A percentile compares a stretch with the other conserved stretches of the same genome.
phyloP scores from a whole-genome alignment of 345 rosid species.

The Pugionium dolabratum region DNA sequence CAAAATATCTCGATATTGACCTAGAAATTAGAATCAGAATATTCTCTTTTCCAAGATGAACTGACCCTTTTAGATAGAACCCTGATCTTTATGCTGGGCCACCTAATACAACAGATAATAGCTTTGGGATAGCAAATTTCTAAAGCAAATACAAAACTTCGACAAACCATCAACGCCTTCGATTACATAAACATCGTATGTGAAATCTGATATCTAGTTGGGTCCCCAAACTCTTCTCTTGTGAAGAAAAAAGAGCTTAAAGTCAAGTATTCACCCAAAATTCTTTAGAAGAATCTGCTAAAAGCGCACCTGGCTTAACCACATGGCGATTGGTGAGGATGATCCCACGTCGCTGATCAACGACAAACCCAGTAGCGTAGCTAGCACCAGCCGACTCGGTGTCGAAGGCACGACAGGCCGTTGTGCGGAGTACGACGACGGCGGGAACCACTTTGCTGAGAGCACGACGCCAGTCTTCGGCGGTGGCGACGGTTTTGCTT shows the following conservation, averaged over 20 bases:
- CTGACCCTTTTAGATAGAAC: background rate
- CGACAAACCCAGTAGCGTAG: conserved; percentile 87
- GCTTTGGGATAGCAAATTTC: conserved; percentile 18
- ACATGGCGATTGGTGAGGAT: conserved; percentile 98
- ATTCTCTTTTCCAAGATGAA: background rate
- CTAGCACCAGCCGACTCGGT: conserved; percentile 78
- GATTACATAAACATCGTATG: background rate
- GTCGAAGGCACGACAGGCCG: conserved; percentile 89
- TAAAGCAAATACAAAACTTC: conserved; percentile 1
- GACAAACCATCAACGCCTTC: background rate
- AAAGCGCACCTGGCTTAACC: conserved; percentile 66
- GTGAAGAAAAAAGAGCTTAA: background rate
- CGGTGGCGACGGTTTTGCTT: conserved; percentile 58
- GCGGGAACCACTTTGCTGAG: conserved; percentile 80
- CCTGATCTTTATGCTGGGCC: conserved; percentile 6
- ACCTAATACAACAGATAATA: conserved; percentile 20
- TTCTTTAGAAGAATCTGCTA: no score
- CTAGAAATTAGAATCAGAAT: conserved; percentile 11
- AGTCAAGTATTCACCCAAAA: no score
- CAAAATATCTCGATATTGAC: conserved; percentile 9
- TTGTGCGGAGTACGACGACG: conserved; percentile 81
- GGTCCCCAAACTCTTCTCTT: background rate
- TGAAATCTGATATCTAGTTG: conserved; percentile 2
- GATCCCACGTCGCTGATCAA: conserved; percentile 87
- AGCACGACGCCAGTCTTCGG: conserved; percentile 86